phyloP scores from a whole-genome alignment of 1,284 basidiomycete species.

The Puccinia polysora region DNA sequence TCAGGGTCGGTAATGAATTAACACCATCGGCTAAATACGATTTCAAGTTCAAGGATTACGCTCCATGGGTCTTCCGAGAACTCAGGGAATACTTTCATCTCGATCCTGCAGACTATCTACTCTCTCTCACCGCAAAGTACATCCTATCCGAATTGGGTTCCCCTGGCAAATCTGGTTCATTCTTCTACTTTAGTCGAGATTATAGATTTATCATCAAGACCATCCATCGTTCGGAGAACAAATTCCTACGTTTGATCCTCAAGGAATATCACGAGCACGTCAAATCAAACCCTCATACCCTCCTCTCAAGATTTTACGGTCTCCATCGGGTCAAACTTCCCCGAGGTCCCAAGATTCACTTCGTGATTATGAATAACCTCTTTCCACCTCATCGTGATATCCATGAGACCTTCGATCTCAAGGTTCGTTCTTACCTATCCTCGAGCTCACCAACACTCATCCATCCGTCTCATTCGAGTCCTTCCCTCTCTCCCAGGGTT shows the following conservation, averaged over 20 bases:
- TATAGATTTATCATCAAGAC: slow-evolving; percentile 99
- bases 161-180: slow-evolving; percentile 94
- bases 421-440: slow-evolving; percentile 53
- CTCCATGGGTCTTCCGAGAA: slow-evolving; percentile 94
- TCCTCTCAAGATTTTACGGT: slow-evolving; percentile 90
- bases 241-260: slow-evolving; percentile 80
- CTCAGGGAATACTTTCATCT: slow-evolving; percentile 90
- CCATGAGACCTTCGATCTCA: slow-evolving; percentile 96
- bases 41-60: slow-evolving; percentile 99
- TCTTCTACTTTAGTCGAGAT: slow-evolving; percentile 98
- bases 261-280: slow-evolving; percentile 83
- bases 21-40: slow-evolving; percentile 93
- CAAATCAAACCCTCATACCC: slow-evolving; percentile 83
- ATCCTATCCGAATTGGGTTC: slow-evolving; percentile 98
- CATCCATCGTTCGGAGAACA: slow-evolving; percentile 88
- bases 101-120: slow-evolving; percentile 92
- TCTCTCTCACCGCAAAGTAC: slow-evolving; percentile 93
- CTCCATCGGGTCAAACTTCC: slow-evolving; percentile 95
- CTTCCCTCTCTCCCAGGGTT: slow-evolving; percentile 58
- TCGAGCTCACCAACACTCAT: not conserved
- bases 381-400: slow-evolving; percentile 96
- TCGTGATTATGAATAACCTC: slow-evolving; percentile 99
- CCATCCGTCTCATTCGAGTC: not conserved
- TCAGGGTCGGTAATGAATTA: slow-evolving; percentile 91
- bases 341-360: slow-evolving; percentile 89